Evolutionary conservation across 129 eudicot genomes (phyloP).

Genomic region (Arctium lappa): DNA sequence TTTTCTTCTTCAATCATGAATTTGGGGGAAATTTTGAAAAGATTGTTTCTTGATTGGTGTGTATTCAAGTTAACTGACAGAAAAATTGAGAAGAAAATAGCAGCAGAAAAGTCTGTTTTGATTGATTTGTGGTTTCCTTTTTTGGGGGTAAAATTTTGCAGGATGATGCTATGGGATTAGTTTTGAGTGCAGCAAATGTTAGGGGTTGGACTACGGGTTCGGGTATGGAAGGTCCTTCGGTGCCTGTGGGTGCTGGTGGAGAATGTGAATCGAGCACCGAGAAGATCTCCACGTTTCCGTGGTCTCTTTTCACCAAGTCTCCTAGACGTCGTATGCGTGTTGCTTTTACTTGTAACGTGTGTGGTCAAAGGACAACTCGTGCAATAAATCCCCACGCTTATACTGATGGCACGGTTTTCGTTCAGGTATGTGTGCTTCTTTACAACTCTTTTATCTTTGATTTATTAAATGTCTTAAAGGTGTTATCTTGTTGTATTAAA

Average conservation of each 20-base stretch:
- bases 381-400: conserved; percentile 97
- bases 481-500: too few species aligned
- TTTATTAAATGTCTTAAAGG: too few species aligned
- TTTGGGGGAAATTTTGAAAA: neutral
- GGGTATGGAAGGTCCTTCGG: conserved; percentile 88
- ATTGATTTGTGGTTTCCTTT: neutral
- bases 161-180: conserved; percentile 96
- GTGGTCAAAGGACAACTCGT: conserved; percentile 87
- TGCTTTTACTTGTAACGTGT: conserved; percentile 90
- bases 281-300: conserved; percentile 73
- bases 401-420: conserved; percentile 94
- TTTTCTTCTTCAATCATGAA: neutral
- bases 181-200: conserved; percentile 83
- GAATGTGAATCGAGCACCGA: conserved; percentile 47
- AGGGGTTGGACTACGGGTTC: conserved; percentile 96
- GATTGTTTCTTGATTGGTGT: conserved; percentile 11
- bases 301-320: conserved; percentile 97
- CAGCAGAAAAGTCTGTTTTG: neutral
- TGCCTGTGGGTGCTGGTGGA: conserved; percentile 59
- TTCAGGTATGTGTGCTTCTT: conserved; percentile 57
- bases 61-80: neutral
- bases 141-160: conserved; percentile 26
- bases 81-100: neutral
- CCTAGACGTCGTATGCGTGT: conserved; percentile 92
- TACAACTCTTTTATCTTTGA: neutral